These are phyloP conservation scores for Brassica carinata DNA, from an alignment of 345 rosid genomes.

Conservation along the genomic window DNA sequence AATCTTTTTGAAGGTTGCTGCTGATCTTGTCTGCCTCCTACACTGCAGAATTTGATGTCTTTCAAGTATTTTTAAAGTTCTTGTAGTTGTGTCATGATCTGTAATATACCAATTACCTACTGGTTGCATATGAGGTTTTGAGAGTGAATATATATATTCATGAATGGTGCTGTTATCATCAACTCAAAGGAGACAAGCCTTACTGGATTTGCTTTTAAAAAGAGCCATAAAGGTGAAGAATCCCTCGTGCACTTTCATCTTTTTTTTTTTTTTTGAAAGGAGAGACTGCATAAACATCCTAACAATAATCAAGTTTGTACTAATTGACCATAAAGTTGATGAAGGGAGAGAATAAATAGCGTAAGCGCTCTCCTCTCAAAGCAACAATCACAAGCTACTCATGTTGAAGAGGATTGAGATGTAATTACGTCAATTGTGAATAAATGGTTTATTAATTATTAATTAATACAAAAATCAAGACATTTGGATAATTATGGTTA, in stretches of 20 bases:
- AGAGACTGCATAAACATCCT: too few relatives aligned
- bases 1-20: neutral
- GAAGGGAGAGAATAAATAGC: too few relatives aligned
- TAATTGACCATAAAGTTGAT: too few relatives aligned
- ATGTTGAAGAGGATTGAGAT: too few relatives aligned
- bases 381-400: too few relatives aligned
- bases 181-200: conserved; percentile 3
- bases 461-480: too few relatives aligned
- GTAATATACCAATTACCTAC: neutral
- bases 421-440: too few relatives aligned
- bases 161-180: conserved; percentile 13
- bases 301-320: too few relatives aligned
- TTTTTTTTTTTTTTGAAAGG: neutral
- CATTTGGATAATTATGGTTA: too few relatives aligned
- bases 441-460: too few relatives aligned
- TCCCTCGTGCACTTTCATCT: neutral
- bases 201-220: neutral
- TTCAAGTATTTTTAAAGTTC: neutral
- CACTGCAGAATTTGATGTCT: conserved; percentile 8
- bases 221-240: conserved; percentile 6
- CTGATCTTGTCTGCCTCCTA: conserved; percentile 26
- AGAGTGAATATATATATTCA: neutral
- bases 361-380: too few relatives aligned
- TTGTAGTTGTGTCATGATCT: neutral
- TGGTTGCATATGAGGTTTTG: conserved; percentile 3